Conservation (phyloP, 2,329 filamentous ascomycete species). For the Fusarium nygamai region DNA sequence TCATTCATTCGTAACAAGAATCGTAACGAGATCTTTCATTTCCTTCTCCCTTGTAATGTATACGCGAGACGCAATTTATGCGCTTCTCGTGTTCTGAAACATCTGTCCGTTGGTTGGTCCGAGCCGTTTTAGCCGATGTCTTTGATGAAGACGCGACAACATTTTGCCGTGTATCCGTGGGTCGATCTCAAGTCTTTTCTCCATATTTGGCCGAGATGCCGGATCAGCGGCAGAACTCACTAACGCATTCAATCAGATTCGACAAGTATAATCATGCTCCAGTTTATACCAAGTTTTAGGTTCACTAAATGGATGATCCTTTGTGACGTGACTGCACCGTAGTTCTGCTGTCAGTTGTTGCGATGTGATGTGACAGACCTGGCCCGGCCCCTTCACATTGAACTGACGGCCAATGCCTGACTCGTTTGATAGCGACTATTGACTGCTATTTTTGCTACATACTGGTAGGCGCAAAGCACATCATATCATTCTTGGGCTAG, state of each 20-base stretch:
- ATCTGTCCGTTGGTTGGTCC: neutral
- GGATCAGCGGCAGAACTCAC: neutral
- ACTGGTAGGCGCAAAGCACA: neutral
- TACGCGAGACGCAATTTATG: neutral
- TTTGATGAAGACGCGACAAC: neutral
- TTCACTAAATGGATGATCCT: neutral
- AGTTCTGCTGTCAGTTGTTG: neutral
- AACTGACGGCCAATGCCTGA: neutral
- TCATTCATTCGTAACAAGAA: neutral
- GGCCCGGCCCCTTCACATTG: too few relatives aligned
- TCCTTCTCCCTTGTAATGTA: neutral
- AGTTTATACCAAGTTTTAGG: neutral
- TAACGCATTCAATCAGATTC: neutral
- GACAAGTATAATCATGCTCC: neutral
- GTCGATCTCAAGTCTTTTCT: neutral
- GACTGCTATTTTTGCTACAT: neutral
- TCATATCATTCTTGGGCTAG: neutral
- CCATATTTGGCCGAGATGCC: constrained; percentile 7
- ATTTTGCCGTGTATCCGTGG: constrained; percentile 17
- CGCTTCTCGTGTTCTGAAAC: neutral
- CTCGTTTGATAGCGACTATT: neutral
- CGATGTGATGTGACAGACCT: too few relatives aligned
- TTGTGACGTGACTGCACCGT: neutral
- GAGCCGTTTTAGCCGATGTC: neutral
- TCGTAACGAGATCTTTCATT: neutral